Percentiles rank a stretch among this genome's conserved stretches.
phyloP scores from a whole-genome alignment of 768 basidiomycete genomes.

The Lactarius pseudohatsudake region DNA sequence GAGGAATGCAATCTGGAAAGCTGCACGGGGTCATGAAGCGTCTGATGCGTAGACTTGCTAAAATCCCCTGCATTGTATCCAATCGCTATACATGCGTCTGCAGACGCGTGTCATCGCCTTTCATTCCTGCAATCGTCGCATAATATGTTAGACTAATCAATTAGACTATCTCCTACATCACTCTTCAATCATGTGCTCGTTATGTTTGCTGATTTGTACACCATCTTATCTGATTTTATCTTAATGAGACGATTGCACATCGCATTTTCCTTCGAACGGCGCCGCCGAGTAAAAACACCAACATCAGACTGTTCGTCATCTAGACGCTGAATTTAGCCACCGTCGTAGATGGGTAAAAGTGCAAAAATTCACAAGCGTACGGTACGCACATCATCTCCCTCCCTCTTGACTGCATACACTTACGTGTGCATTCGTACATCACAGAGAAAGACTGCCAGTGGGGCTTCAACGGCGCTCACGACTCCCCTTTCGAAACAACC shows the following conservation, averaged over 20 bases:
- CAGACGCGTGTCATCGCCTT: neutral
- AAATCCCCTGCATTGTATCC: neutral
- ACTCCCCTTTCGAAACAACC: conserved; percentile 20
- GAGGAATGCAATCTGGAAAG: conserved; percentile 46
- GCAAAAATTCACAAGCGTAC: conserved; percentile 65
- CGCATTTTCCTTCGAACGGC: neutral
- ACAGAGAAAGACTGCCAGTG: conserved; percentile 33
- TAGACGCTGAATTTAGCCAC: neutral
- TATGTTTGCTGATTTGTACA: conserved; percentile 11
- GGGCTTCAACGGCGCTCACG: conserved; percentile 13
- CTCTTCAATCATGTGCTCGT: neutral
- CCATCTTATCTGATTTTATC: conserved; percentile 21
- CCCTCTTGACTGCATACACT: neutral
- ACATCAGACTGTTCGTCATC: neutral
- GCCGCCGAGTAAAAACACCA: neutral
- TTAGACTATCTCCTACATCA: neutral
- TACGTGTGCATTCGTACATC: neutral
- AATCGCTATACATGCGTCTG: neutral
- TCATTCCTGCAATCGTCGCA: neutral
- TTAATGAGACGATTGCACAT: neutral
- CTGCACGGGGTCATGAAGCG: conserved; percentile 32
- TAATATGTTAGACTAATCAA: conserved; percentile 14
- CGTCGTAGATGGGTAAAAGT: conserved; percentile 56
- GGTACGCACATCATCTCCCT: conserved; percentile 37
- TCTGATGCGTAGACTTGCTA: conserved; percentile 10